Percentiles rank a stretch among this genome's conserved stretches.
Evolutionary conservation across 2,329 filamentous ascomycete genomes (phyloP).

Genomic region (Alternaria postmessia): DNA sequence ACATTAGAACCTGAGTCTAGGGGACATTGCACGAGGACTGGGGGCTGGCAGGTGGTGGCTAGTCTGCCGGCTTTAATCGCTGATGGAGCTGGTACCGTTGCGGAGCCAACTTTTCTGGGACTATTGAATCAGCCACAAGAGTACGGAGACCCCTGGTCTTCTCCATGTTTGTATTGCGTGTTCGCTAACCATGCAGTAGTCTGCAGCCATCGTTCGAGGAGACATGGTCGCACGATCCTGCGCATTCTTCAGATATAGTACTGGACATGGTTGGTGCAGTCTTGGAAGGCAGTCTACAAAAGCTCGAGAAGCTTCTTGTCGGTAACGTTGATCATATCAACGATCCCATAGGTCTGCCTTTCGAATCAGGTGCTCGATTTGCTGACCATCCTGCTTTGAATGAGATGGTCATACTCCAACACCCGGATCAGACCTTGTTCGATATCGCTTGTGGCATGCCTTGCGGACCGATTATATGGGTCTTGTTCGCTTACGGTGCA

Average conservation of each 20-base stretch:
- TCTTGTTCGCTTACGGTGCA: constrained; percentile 38
- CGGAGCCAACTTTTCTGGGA: constrained; percentile 21
- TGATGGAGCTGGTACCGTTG: constrained; percentile 1
- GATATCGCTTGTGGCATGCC: constrained; percentile 46
- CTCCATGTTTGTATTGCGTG: background rate
- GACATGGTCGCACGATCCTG: constrained; percentile 25
- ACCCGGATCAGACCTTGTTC: constrained; percentile 41
- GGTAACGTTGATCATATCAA: constrained; percentile 38
- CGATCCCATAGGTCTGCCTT: constrained; percentile 40
- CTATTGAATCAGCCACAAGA: constrained; percentile 17
- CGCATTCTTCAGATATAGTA: constrained; percentile 21
- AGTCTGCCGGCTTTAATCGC: constrained; percentile 1
- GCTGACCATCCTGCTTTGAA: constrained; percentile 36
- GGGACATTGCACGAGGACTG: constrained; percentile 7
- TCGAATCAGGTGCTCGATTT: constrained; percentile 34
- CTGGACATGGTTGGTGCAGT: constrained; percentile 42
- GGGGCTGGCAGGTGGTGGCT: constrained; percentile 19
- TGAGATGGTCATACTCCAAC: constrained; percentile 40
- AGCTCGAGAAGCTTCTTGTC: constrained; percentile 38
- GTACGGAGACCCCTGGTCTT: constrained; percentile 7
- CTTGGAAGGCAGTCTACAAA: constrained; percentile 32
- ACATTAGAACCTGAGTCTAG: background rate
- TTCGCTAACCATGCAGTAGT: constrained; percentile 14
- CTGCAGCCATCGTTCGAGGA: constrained; percentile 19
- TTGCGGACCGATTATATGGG: constrained; percentile 35